Percentiles rank a stretch among this genome's conserved stretches.
Evolutionary conservation across 345 rosid species (phyloP).

Genomic region (Bretschneidera sinensis): DNA sequence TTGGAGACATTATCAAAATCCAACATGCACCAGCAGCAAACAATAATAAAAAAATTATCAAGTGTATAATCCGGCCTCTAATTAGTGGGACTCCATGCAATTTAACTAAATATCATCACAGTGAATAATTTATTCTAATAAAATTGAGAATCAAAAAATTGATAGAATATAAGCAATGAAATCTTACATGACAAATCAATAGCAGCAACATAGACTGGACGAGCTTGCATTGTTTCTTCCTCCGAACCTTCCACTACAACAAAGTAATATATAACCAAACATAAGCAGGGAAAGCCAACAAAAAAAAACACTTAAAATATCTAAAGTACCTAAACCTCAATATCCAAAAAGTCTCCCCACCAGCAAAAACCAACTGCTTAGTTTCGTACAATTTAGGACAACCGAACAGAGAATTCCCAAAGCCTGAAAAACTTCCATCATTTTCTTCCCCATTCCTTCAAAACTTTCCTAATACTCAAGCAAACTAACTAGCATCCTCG

Average conservation of each 20-base stretch:
- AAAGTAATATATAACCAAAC: slow-evolving; percentile 14
- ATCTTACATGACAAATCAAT: slow-evolving; percentile 86
- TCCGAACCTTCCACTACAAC: slow-evolving; percentile 68
- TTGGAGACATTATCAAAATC: not conserved
- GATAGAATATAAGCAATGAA: not conserved
- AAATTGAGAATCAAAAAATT: too few relatives aligned
- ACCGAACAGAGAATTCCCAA: not conserved
- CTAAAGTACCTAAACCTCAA: not conserved
- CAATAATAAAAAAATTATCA: not conserved
- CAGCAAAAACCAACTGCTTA: too few relatives aligned
- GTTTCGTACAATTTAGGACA: too few relatives aligned
- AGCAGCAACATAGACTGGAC: slow-evolving; percentile 96
- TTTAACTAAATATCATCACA: not conserved
- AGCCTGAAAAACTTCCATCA: not conserved
- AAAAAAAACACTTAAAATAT: not conserved
- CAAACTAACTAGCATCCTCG: not conserved
- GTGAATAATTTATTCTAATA: too few relatives aligned
- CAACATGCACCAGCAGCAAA: too few relatives aligned
- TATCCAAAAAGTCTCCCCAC: not conserved
- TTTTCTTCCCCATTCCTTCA: not conserved
- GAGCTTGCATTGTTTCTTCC: slow-evolving; percentile 65
- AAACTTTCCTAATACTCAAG: not conserved
- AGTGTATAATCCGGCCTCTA: not conserved
- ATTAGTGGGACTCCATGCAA: not conserved
- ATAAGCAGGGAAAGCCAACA: not conserved